phyloP scores from a whole-genome alignment of 2,329 filamentous ascomycete genomes.

The Aureobasidium sp. region DNA sequence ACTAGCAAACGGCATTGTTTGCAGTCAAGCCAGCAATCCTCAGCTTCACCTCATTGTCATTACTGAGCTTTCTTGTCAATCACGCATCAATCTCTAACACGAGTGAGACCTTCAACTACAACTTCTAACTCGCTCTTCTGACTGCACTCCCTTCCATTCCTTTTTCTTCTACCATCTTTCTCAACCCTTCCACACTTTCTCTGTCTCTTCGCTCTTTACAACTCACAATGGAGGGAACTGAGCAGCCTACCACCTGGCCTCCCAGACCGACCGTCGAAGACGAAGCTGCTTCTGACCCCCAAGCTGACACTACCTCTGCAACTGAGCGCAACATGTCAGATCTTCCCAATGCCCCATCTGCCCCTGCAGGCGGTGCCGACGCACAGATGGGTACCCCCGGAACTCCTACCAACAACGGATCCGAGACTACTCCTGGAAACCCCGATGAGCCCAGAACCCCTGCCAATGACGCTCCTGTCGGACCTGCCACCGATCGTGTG shows the following conservation, averaged over 20 bases:
- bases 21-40: background rate
- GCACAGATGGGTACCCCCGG: background rate
- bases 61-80: background rate
- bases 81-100: background rate
- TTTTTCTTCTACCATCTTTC: background rate
- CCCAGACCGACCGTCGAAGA: slow-evolving; percentile 1
- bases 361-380: background rate
- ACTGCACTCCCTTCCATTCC: background rate
- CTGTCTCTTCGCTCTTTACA: background rate
- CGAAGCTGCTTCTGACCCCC: background rate
- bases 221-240: background rate
- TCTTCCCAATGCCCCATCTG: background rate
- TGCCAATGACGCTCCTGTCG: background rate
- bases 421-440: background rate
- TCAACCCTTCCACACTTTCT: background rate
- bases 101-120: too few species aligned
- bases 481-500: background rate
- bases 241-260: background rate
- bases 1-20: background rate
- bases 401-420: background rate
- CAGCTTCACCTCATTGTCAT: background rate
- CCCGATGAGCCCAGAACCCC: background rate
- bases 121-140: background rate
- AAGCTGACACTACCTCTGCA: background rate
- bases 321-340: background rate